Conservation (phyloP, 139 green algal species). For the Pseudopediastrum boryanum region DNA sequence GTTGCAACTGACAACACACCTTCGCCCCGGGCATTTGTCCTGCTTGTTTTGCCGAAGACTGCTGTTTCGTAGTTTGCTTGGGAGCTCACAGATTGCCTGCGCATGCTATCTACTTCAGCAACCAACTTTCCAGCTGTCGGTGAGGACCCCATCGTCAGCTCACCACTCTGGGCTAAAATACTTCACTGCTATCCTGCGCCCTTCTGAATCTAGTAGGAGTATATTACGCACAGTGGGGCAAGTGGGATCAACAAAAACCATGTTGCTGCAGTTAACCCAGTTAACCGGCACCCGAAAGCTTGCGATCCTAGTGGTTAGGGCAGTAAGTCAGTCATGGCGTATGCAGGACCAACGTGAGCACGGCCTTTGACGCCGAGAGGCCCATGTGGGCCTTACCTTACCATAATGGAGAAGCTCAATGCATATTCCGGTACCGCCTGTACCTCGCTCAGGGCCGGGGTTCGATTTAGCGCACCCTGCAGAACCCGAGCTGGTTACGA, state of each 20-base stretch:
- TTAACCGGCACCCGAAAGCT: background rate
- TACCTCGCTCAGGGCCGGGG: no score
- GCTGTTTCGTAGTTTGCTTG: conserved; percentile 95
- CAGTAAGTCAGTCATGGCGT: no score
- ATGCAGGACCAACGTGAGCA: no score
- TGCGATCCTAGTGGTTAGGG: no score
- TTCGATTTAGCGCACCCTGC: no score
- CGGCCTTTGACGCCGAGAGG: no score
- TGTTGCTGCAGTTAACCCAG: background rate
- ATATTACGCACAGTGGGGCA: conserved; percentile 91
- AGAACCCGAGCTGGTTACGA: no score
- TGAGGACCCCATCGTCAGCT: conserved; percentile 9
- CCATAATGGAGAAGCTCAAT: no score
- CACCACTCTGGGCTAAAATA: conserved; percentile 94
- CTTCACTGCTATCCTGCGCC: conserved; percentile 97
- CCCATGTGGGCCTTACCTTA: no score
- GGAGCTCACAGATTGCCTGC: conserved; percentile 75
- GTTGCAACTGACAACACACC: conserved; percentile 54
- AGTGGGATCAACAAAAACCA: conserved; percentile 52
- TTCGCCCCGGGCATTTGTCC: conserved; percentile 92
- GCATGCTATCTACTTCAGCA: background rate
- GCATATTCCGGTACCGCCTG: no score
- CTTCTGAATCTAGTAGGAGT: conserved; percentile 95
- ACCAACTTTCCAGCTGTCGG: background rate
- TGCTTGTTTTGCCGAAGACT: conserved; percentile 91